Base-by-base conservation (phyloP, 371 early-diverging fungal species). In the Phascolomyces articulosus region DNA sequence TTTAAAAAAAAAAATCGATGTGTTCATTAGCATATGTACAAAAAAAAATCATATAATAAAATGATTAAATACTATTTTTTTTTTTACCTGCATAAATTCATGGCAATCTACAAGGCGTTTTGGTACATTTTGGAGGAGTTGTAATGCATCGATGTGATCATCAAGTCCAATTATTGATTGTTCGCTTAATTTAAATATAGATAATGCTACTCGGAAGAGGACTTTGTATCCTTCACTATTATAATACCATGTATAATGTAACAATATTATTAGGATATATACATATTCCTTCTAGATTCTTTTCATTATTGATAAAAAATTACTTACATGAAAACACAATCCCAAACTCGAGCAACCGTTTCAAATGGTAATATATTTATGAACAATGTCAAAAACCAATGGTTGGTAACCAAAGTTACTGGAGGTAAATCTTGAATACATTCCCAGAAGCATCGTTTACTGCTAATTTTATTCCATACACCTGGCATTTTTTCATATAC, bases 321-420 rank as follows among this genome's bases (percentile, higher is more conserved):
- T 6, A 70, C 70, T 75, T 84, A 85, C 86, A 90, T 91, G 66
- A 90, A 90, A 55, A 93, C 87, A 65, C 89, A 87, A 85, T 94
- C 95, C 93, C 95, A 94, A 10, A 93, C 88, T 24, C 94, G 85
- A 6, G 93, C 75, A 6, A 90, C 88, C 21, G 91, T 88, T 79
- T 88, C 84, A 2, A 56, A 74, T 0, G 95, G 95, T 28, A 91
- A 70, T 49, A 89, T 84, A 64, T 88, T 88, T 58, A 91, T 86
- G 65, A 89, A 93, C 2, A 91, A 73, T 0, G 92, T 90, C 71
- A 91, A 69, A 68, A 92, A 90, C 93, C 93, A 93, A 47, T 85
- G 91, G 59, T 89, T 90, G 1, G 90, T 91, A 8, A 90, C 90
- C 65, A 93, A 71, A 20, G 89, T 87, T 21, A 92, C 80, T 2